These are phyloP conservation scores for Mantamonas sphyraenae DNA, from an alignment of 78 protist genomes.

Conservation along the genomic window DNA sequence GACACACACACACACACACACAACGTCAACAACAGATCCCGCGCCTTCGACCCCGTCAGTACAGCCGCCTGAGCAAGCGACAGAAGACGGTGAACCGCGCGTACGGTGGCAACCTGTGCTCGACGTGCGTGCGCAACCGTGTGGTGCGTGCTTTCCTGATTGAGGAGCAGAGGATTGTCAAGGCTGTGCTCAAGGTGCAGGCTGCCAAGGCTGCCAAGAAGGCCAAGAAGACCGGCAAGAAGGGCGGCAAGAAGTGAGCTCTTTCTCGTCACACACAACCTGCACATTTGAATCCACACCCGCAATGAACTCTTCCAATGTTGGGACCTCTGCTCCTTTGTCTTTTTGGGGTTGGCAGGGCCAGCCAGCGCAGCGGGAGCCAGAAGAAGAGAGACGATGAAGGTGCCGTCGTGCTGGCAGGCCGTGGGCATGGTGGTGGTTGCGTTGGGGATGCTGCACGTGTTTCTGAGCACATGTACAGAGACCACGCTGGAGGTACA, in stretches of 20 bases:
- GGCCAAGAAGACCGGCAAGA: slow-evolving; percentile 5
- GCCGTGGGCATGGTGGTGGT: too few species aligned
- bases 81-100: slow-evolving; percentile 82
- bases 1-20: background rate
- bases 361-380: too few species aligned
- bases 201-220: background rate
- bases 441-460: too few species aligned
- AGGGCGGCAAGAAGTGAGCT: background rate
- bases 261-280: too few species aligned
- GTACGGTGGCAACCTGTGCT: slow-evolving; percentile 88
- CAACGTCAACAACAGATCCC: slow-evolving; percentile 29
- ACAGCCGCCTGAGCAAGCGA: slow-evolving; percentile 42
- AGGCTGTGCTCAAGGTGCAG: slow-evolving; percentile 61
- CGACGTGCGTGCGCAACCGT: slow-evolving; percentile 72
- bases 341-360: too few species aligned
- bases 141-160: slow-evolving; percentile 93
- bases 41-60: slow-evolving; percentile 56
- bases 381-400: too few species aligned
- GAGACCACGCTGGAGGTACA: too few species aligned
- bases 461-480: too few species aligned
- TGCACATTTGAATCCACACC: too few species aligned
- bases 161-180: slow-evolving; percentile 95
- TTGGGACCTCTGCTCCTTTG: too few species aligned
- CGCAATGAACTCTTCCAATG: too few species aligned
- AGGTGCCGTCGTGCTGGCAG: too few species aligned